A percentile compares a stretch with the other conserved stretches of the same genome.
Conservation (phyloP, 139 green algal species). For the Limnomonas spitsbergensis region DNA sequence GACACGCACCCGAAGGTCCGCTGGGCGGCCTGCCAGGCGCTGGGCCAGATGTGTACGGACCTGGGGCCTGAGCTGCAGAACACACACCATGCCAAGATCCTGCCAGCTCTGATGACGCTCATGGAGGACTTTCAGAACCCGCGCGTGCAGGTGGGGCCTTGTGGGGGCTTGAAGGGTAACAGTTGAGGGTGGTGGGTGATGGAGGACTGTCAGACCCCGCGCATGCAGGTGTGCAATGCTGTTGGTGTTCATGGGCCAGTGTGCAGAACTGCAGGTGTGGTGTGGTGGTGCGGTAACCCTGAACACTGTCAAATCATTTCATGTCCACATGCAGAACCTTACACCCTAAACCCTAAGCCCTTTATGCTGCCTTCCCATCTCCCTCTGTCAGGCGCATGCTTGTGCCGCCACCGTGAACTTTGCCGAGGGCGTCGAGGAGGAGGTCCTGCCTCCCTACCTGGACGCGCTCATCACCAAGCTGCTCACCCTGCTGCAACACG, state of each 20-base stretch:
- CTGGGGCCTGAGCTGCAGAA: slow-evolving; percentile 90
- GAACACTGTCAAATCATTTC: too few species aligned
- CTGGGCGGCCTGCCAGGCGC: slow-evolving; percentile 94
- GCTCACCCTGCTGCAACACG: slow-evolving; percentile 73
- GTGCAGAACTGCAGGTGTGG: too few species aligned
- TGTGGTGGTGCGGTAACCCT: too few species aligned
- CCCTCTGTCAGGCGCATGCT: slow-evolving; percentile 93
- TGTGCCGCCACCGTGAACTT: slow-evolving; percentile 97
- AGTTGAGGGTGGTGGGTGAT: too few species aligned
- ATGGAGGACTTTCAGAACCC: slow-evolving; percentile 90
- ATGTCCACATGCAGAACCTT: too few species aligned
- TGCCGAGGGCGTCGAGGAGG: slow-evolving; percentile 77
- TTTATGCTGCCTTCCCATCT: too few species aligned
- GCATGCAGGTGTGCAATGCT: too few species aligned
- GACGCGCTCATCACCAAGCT: slow-evolving; percentile 88
- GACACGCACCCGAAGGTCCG: slow-evolving; percentile 73
- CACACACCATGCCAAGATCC: slow-evolving; percentile 52
- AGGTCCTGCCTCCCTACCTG: slow-evolving; percentile 87
- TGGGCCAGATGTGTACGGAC: slow-evolving; percentile 98
- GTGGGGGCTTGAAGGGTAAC: too few species aligned
- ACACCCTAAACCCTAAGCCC: too few species aligned
- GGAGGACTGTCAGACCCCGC: slow-evolving; percentile 84
- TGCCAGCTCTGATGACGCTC: slow-evolving; percentile 71
- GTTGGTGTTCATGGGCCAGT: too few species aligned
- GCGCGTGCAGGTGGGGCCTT: slow-evolving; percentile 78